Evolutionary conservation across 768 basidiomycete species (phyloP).

Genomic region (Wakefieldia striispora): DNA sequence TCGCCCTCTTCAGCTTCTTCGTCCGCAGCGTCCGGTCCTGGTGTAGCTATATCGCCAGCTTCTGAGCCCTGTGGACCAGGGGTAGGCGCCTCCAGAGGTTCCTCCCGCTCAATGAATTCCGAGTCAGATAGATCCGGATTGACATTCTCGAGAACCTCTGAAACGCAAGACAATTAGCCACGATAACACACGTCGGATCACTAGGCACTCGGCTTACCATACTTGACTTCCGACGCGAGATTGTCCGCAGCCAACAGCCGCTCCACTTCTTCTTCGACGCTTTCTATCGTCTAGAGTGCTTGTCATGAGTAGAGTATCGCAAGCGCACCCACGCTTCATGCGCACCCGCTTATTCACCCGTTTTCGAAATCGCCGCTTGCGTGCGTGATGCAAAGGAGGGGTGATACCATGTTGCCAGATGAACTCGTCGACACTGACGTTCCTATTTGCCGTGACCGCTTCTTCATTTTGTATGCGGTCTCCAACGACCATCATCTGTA

Average conservation of each 20-base stretch:
- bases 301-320: constrained; percentile 5
- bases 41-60: constrained; percentile 59
- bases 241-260: constrained; percentile 79
- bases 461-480: constrained; percentile 73
- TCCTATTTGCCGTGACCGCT: constrained; percentile 54
- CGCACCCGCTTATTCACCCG: constrained; percentile 77
- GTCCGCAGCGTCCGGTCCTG: constrained; percentile 49
- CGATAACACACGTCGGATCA: no score
- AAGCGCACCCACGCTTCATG: not conserved
- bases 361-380: constrained; percentile 92
- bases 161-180: constrained; percentile 1
- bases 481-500: constrained; percentile 89
- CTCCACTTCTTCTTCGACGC: constrained; percentile 91
- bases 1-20: constrained; percentile 60
- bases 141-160: constrained; percentile 85
- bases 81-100: constrained; percentile 60
- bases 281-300: constrained; percentile 76
- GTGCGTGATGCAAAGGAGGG: constrained; percentile 84
- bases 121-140: constrained; percentile 90
- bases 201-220: constrained; percentile 44
- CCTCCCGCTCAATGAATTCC: constrained; percentile 74
- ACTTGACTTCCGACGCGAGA: constrained; percentile 71
- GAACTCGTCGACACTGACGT: constrained; percentile 90
- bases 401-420: constrained; percentile 97
- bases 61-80: constrained; percentile 71